A percentile compares a stretch with the other conserved stretches of the same genome.
phyloP scores from a whole-genome alignment of 371 early-diverging fungal species.

The Mortierella sp. region DNA sequence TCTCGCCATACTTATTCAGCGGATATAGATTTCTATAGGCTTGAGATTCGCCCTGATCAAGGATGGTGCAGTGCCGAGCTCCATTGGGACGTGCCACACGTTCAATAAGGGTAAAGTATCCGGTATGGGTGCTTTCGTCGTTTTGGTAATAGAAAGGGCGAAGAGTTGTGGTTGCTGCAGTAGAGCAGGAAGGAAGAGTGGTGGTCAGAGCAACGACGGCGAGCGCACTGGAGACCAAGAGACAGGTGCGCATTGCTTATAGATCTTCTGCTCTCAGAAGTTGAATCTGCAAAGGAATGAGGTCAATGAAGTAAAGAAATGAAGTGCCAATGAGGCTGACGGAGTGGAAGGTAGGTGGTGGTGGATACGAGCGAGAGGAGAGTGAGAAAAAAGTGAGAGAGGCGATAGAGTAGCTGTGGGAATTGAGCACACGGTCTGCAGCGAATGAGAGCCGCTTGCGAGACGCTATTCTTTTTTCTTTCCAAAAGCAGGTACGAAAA shows the following conservation, averaged over 20 bases:
- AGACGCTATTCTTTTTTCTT: no score
- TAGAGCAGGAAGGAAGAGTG: neutral
- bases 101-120: conserved; percentile 30
- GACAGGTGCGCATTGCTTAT: conserved; percentile 40
- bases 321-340: no score
- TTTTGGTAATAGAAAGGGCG: conserved; percentile 18
- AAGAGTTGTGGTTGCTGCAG: conserved; percentile 4
- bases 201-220: conserved; percentile 27
- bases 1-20: conserved; percentile 17
- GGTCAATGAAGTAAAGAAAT: neutral
- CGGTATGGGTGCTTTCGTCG: conserved; percentile 14
- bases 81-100: conserved; percentile 8
- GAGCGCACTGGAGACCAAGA: conserved; percentile 40
- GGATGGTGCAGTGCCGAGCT: conserved; percentile 21
- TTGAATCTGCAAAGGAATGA: neutral
- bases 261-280: no score
- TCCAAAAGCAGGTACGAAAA: no score
- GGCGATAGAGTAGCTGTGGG: neutral
- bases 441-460: no score
- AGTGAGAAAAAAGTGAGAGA: neutral
- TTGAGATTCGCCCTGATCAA: conserved; percentile 37
- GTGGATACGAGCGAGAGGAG: no score
- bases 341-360: no score
- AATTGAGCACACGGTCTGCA: no score
- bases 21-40: conserved; percentile 42